Evolutionary conservation across 2,329 filamentous ascomycete genomes (phyloP), one percentile per base, ranked within the genome.

Genomic region (Pseudocercospora eumusae): DNA sequence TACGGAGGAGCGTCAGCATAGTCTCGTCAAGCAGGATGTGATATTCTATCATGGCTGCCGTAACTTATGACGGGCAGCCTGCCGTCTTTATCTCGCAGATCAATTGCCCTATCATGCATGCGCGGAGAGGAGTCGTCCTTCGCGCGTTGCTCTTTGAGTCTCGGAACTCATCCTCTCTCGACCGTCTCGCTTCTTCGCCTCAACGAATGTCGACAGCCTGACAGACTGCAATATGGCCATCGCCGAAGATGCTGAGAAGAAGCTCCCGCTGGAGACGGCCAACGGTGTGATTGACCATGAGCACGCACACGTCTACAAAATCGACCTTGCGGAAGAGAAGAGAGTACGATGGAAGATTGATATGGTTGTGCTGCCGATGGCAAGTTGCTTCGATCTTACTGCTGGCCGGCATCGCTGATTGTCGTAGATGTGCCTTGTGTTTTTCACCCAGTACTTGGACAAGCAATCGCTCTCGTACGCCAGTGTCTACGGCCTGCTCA

Each of bases 401-500:
- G 21, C 9, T 23, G 5, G 21, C 8, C 42, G 20, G 25, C 11
- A 3, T 45, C 27, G 28, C 57, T 61, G 21, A 61, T 27, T 5
- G 9, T 20, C 3, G 18, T 47, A 69, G 66, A 70, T 70, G 64
- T 70, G 68, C 49, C 55, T 73, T 6, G 70, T 71, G 44, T 73
- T 74, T 59, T 69, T 72, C 65, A 62, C 66, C 0, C 70, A 73
- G 63, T 72, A 80, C 52, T 69, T 81, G 8, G 78, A 83, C 71
- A 83, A 80, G 69, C 81, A 83, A 55, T 80, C 76, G 60, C 73
- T 84, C 1, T 80, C 76, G 64, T 84, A 83, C 68, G 81, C 80
- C 1, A 74, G 73, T n/a, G 76, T 81, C 47, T 78, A 81, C 62
- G 81, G 80, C 7, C 73, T 84, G 0, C 77, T 79, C 15, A 74